These are phyloP conservation scores for Dianthus caryophyllus DNA, from an alignment of 148 eudicot genomes.

Conservation along the genomic window DNA sequence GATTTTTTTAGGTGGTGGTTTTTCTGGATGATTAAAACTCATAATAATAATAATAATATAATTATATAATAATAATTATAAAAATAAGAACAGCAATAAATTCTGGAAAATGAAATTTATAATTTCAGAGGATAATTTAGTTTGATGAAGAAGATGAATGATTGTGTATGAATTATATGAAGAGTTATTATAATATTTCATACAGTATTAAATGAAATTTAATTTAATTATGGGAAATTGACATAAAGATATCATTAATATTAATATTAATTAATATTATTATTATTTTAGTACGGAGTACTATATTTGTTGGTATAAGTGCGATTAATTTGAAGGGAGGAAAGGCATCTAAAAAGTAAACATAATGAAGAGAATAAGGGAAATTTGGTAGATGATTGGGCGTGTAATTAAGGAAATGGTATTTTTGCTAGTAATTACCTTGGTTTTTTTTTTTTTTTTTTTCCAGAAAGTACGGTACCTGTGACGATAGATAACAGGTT, in stretches of 20 bases:
- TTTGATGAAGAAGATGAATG: background rate
- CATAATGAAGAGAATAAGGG: background rate
- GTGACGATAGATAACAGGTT: too few species aligned
- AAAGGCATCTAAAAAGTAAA: background rate
- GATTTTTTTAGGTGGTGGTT: conserved; percentile 3
- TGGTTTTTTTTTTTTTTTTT: too few species aligned
- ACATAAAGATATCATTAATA: background rate
- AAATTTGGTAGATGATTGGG: background rate
- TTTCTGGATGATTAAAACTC: conserved; percentile 10
- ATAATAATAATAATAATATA: background rate
- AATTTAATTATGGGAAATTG: background rate
- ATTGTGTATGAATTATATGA: background rate
- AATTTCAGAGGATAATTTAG: too few species aligned
- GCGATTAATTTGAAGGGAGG: background rate
- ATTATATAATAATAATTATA: background rate
- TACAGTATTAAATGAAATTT: too few species aligned
- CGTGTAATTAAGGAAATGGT: background rate
- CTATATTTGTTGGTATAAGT: background rate
- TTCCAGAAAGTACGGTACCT: too few species aligned
- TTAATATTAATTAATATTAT: background rate
- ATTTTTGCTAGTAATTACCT: background rate
- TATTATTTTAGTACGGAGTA: too few species aligned
- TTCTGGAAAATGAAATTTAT: too few species aligned
- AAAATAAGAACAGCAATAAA: background rate
- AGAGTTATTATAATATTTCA: too few species aligned